These are phyloP conservation scores for Alternaria sp. DNA, from an alignment of 2,329 filamentous ascomycete genomes.

Conservation along the genomic window DNA sequence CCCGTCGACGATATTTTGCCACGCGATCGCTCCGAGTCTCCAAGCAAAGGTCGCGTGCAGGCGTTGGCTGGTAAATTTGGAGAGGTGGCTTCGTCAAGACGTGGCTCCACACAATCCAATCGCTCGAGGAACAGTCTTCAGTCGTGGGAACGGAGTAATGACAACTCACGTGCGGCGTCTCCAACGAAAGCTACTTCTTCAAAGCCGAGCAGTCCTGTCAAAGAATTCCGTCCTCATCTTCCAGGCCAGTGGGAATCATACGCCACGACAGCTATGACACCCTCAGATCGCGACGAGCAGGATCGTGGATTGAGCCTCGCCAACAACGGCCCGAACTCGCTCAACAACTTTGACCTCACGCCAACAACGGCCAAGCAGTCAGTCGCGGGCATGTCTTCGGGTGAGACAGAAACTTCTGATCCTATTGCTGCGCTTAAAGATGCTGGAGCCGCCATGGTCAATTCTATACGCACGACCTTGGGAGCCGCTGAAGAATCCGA, in stretches of 20 bases:
- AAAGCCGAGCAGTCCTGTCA: conserved; percentile 49
- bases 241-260: conserved; percentile 65
- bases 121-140: conserved; percentile 52
- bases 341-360: conserved; percentile 45
- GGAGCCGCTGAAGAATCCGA: conserved; percentile 41
- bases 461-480: conserved; percentile 54
- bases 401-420: conserved; percentile 29
- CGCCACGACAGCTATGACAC: conserved; percentile 51
- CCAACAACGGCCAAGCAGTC: conserved; percentile 51
- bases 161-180: conserved; percentile 48
- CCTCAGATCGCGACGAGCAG: conserved; percentile 39
- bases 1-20: conserved; percentile 42
- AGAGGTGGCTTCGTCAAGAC: conserved; percentile 56
- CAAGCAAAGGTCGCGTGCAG: conserved; percentile 60
- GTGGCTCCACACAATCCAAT: conserved; percentile 57
- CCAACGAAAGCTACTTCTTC: conserved; percentile 40
- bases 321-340: conserved; percentile 22
- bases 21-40: conserved; percentile 54
- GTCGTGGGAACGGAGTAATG: conserved; percentile 52
- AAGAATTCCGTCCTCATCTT: conserved; percentile 60
- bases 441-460: conserved; percentile 59
- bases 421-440: conserved; percentile 57
- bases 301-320: conserved; percentile 39
- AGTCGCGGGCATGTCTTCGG: conserved; percentile 33
- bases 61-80: conserved; percentile 62